Percentiles rank a stretch among this genome's conserved stretches.
Evolutionary conservation across 208 protist species (phyloP).

Genomic region (Tritrichomonas musculus): DNA sequence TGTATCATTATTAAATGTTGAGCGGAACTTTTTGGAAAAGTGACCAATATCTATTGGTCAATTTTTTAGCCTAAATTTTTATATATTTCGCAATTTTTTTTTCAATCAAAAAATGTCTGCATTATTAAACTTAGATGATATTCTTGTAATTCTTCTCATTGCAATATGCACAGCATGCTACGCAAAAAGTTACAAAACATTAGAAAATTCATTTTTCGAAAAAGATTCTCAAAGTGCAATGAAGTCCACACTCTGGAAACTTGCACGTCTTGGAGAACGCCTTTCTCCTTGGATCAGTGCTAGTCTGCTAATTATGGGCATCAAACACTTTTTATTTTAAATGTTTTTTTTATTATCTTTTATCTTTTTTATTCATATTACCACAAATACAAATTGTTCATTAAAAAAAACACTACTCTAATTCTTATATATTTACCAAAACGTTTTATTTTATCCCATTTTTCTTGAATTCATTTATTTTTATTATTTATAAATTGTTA

Average conservation of each 20-base stretch:
- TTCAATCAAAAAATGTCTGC: neutral
- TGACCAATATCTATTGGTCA: too few relatives aligned
- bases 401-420: too few relatives aligned
- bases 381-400: too few relatives aligned
- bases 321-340: neutral
- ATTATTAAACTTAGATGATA: neutral
- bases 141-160: neutral
- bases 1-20: neutral
- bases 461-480: too few relatives aligned
- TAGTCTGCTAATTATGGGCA: neutral
- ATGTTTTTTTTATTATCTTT: too few relatives aligned
- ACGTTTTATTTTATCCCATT: too few relatives aligned
- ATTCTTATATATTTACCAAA: too few relatives aligned
- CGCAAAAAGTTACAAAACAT: neutral
- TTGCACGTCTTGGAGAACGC: neutral
- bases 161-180: conserved; percentile 21
- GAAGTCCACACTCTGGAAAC: neutral
- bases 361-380: too few relatives aligned
- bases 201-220: neutral
- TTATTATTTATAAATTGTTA: too few relatives aligned
- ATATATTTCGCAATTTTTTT: too few relatives aligned
- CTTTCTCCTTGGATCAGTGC: neutral
- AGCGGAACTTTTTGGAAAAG: too few relatives aligned
- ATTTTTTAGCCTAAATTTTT: too few relatives aligned
- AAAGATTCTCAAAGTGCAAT: neutral